Conservation (phyloP, 129 eudicot genomes). For the Chrysanthemum lavandulifolium region DNA sequence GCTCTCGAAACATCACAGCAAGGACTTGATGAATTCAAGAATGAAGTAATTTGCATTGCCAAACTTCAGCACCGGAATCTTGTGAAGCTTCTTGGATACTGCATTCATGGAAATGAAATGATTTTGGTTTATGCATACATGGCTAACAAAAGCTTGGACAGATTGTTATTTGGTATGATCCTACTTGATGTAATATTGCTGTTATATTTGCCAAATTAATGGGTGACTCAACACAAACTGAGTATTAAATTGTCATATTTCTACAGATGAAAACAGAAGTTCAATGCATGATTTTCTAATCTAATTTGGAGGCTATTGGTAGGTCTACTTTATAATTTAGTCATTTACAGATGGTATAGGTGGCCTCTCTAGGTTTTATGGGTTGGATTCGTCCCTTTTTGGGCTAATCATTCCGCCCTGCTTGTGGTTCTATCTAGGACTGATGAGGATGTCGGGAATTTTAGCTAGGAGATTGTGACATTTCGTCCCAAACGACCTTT, state of each 20-base stretch:
- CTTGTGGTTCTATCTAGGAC: too few species aligned
- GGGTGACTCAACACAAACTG: too few species aligned
- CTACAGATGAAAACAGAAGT: constrained; percentile 12
- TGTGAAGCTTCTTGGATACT: constrained; percentile 40
- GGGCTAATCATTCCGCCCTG: too few species aligned
- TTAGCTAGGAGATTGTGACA: too few species aligned
- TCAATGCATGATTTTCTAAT: not conserved
- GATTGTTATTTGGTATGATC: constrained; percentile 10
- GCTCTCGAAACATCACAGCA: constrained; percentile 28
- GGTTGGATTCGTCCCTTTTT: too few species aligned
- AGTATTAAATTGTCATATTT: not conserved
- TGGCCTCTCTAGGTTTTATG: too few species aligned
- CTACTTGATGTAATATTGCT: not conserved
- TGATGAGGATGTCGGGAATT: too few species aligned
- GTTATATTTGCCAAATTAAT: not conserved
- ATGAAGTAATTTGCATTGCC: constrained; percentile 27
- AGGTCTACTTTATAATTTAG: too few species aligned
- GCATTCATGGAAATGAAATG: constrained; percentile 28
- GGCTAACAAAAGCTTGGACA: constrained; percentile 25
- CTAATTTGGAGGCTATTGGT: too few species aligned
- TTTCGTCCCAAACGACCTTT: too few species aligned
- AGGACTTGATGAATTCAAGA: constrained; percentile 33
- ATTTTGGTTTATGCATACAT: constrained; percentile 30
- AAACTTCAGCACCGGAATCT: constrained; percentile 40
- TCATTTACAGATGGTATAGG: too few species aligned